These are phyloP conservation scores for Globisporangium yorkense DNA, from an alignment of 352 stramenopile genomes.

Conservation along the genomic window DNA sequence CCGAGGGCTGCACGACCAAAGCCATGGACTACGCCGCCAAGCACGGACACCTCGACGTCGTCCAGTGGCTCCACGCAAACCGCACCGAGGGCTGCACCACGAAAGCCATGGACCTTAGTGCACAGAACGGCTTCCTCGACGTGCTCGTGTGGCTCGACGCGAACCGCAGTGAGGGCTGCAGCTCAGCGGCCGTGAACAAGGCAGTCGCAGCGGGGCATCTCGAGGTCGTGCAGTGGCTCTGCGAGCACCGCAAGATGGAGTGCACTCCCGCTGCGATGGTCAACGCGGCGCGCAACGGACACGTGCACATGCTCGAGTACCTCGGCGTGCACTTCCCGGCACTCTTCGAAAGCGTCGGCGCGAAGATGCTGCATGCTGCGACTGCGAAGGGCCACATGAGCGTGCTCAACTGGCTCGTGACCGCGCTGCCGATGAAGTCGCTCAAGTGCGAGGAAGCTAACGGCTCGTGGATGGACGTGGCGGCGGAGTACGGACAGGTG, in stretches of 20 bases:
- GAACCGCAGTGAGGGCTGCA: constrained; percentile 64
- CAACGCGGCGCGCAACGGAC: constrained; percentile 46
- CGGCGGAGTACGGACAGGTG: constrained; percentile 58
- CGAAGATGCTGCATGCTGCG: constrained; percentile 59
- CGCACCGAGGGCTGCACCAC: constrained; percentile 22
- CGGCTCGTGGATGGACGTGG: constrained; percentile 70
- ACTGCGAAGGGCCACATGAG: constrained; percentile 51
- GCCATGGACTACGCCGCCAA: constrained; percentile 60
- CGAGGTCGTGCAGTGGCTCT: constrained; percentile 55
- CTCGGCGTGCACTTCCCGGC: constrained; percentile 32
- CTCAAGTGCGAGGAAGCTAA: constrained; percentile 60
- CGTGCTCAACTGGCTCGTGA: constrained; percentile 59
- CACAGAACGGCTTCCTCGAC: constrained; percentile 49
- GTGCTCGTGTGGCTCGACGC: constrained; percentile 67
- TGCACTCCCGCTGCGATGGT: constrained; percentile 48
- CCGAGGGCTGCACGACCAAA: constrained; percentile 53
- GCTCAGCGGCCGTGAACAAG: constrained; percentile 55
- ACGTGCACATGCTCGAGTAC: constrained; percentile 57
- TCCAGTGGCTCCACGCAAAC: constrained; percentile 29
- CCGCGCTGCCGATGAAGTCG: constrained; percentile 47
- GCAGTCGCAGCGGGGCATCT: constrained; percentile 46
- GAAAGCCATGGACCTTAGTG: constrained; percentile 35
- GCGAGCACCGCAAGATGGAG: constrained; percentile 38
- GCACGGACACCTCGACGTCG: constrained; percentile 21
- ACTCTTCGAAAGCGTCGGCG: constrained; percentile 41